phyloP scores from a whole-genome alignment of 352 stramenopile genomes.

The Sclerospora graminicola region DNA sequence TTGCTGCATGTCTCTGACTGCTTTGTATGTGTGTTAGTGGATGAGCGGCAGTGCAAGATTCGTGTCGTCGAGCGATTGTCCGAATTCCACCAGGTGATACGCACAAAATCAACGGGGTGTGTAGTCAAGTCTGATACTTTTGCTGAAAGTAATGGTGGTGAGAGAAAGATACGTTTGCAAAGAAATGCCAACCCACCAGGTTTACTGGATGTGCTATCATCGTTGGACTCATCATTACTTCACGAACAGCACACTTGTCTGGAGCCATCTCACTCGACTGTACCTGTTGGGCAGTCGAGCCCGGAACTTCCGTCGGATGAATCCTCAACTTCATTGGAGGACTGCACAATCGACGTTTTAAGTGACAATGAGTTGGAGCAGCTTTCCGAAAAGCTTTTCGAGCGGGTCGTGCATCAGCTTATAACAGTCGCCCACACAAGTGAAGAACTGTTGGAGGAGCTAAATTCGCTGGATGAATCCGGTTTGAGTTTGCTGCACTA shows the following conservation, averaged over 20 bases:
- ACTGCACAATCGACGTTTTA: slow-evolving; percentile 61
- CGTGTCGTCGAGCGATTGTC: slow-evolving; percentile 74
- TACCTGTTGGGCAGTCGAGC: background rate
- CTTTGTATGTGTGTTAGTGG: slow-evolving; percentile 36
- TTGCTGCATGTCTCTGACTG: background rate
- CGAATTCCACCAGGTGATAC: slow-evolving; percentile 76
- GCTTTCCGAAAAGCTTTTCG: slow-evolving; percentile 72
- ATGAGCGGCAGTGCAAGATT: slow-evolving; percentile 84
- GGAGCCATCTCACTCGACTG: slow-evolving; percentile 1
- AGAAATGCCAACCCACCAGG: background rate
- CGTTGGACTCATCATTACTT: slow-evolving; percentile 3
- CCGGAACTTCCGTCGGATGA: slow-evolving; percentile 8
- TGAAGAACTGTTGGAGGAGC: slow-evolving; percentile 73
- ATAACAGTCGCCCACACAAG: slow-evolving; percentile 69
- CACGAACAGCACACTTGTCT: slow-evolving; percentile 4
- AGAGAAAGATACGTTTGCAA: slow-evolving; percentile 2
- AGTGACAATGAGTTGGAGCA: slow-evolving; percentile 73
- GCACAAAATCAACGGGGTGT: slow-evolving; percentile 27
- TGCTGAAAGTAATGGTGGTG: background rate
- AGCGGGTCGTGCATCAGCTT: slow-evolving; percentile 73
- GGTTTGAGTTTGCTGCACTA: slow-evolving; percentile 84
- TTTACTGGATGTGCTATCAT: background rate
- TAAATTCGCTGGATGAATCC: slow-evolving; percentile 82
- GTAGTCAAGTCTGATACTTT: slow-evolving; percentile 1
- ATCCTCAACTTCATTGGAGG: slow-evolving; percentile 32